phyloP scores from a whole-genome alignment of 768 basidiomycete genomes.

The Mycena epipterygia region DNA sequence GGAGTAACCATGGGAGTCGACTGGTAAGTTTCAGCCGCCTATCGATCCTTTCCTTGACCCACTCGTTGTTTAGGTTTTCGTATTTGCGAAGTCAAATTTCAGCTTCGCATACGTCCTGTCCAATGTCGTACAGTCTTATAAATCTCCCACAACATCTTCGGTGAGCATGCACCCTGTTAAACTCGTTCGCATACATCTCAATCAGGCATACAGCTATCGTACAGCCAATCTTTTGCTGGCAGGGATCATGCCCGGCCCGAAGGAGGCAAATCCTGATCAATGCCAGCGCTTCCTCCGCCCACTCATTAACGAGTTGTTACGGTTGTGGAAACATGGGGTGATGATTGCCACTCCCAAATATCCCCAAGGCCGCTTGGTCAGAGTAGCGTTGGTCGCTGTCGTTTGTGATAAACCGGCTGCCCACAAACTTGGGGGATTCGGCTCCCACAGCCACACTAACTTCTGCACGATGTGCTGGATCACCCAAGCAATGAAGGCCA shows the following conservation, averaged over 20 bases:
- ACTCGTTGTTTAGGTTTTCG: too few species aligned
- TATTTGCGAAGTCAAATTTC: too few species aligned
- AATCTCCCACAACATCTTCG: slow-evolving; percentile 45
- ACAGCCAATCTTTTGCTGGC: slow-evolving; percentile 42
- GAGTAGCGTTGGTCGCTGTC: slow-evolving; percentile 48
- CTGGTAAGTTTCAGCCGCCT: too few species aligned
- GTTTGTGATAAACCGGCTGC: slow-evolving; percentile 56
- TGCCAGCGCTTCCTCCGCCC: too few species aligned
- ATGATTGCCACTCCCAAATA: slow-evolving; percentile 37
- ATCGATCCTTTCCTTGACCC: too few species aligned
- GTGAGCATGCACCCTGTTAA: slow-evolving; percentile 22
- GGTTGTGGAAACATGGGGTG: slow-evolving; percentile 42
- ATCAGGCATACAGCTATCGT: slow-evolving; percentile 44
- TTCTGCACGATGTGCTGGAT: slow-evolving; percentile 55
- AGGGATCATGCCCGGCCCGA: slow-evolving; percentile 45
- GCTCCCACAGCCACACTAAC: slow-evolving; percentile 45
- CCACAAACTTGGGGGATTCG: slow-evolving; percentile 49
- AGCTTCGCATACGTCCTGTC: slow-evolving; percentile 50
- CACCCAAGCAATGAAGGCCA: slow-evolving; percentile 38
- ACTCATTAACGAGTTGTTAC: slow-evolving; percentile 44
- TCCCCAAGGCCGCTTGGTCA: too few species aligned
- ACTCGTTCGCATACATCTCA: too few species aligned
- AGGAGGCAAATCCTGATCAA: slow-evolving; percentile 44
- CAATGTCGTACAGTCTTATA: slow-evolving; percentile 48
- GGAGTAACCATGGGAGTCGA: slow-evolving; percentile 47